Conservation (phyloP, 805 yeast species). For the Cyberlindnera samutprakarnensis region DNA sequence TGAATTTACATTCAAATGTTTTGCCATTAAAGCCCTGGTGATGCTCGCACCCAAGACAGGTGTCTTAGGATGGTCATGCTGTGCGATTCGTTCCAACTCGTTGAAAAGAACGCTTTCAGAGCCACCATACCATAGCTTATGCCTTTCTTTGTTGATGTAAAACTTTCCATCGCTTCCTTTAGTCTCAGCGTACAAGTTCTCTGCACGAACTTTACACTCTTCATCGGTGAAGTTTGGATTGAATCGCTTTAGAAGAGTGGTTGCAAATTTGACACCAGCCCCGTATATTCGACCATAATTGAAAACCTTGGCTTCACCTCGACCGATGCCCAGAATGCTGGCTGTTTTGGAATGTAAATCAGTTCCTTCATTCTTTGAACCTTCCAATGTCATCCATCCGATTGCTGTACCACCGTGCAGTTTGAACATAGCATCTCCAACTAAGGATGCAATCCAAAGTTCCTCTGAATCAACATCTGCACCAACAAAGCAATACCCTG, state of each 20-base stretch:
- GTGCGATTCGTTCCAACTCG: conserved; percentile 79
- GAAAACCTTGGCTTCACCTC: conserved; percentile 91
- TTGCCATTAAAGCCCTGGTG: conserved; percentile 68
- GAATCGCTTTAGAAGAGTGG: conserved; percentile 74
- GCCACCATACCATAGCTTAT: conserved; percentile 72
- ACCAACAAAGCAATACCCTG: conserved; percentile 88
- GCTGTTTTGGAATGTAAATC: conserved; percentile 96
- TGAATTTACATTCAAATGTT: conserved; percentile 54
- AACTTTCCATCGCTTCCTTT: conserved; percentile 53
- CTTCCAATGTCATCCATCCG: conserved; percentile 99
- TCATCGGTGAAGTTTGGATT: conserved; percentile 60
- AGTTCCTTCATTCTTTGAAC: conserved; percentile 84
- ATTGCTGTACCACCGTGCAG: conserved; percentile 94
- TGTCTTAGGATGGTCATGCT: conserved; percentile 71
- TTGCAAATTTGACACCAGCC: conserved; percentile 90
- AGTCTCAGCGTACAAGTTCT: conserved; percentile 65
- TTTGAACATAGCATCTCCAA: conserved; percentile 86
- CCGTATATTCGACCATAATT: conserved; percentile 97
- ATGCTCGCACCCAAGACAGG: conserved; percentile 93
- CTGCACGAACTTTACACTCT: conserved; percentile 62
- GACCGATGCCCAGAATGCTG: conserved; percentile 73
- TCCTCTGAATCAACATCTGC: conserved; percentile 99
- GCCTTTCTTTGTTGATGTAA: conserved; percentile 18
- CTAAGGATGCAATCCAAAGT: conserved; percentile 92
- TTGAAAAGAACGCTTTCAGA: conserved; percentile 91